A percentile compares a stretch with the other conserved stretches of the same genome.
These are phyloP conservation scores for Cystobasidium onofrii DNA, from an alignment of 768 basidiomycete genomes.

Conservation along the genomic window DNA sequence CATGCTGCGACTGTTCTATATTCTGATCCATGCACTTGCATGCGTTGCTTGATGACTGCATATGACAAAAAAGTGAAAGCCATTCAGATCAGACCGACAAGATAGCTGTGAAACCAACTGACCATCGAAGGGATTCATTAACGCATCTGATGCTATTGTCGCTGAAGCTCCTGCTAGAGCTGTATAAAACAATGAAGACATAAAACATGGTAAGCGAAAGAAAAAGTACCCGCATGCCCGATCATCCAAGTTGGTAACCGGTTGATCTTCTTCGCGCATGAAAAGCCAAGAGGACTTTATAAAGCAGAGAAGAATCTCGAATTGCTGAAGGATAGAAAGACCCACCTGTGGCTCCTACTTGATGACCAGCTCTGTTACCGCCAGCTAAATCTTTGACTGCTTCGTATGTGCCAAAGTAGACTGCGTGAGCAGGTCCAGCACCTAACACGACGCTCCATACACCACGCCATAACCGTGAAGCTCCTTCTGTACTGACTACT, in stretches of 20 bases:
- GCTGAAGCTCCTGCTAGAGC: slow-evolving; percentile 89
- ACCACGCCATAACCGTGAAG: slow-evolving; percentile 85
- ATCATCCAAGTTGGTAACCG: background rate
- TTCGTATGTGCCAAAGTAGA: slow-evolving; percentile 94
- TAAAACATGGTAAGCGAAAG: background rate
- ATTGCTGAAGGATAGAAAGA: background rate
- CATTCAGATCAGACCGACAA: background rate
- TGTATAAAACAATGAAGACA: slow-evolving; percentile 42
- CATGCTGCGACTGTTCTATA: slow-evolving; percentile 81
- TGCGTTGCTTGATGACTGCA: slow-evolving; percentile 94
- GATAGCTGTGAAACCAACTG: too few relatives aligned
- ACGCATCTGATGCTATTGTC: slow-evolving; percentile 86
- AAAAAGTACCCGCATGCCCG: slow-evolving; percentile 11
- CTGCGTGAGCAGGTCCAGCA: slow-evolving; percentile 94
- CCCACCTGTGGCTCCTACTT: slow-evolving; percentile 82
- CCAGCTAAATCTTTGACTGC: slow-evolving; percentile 86
- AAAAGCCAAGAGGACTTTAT: background rate
- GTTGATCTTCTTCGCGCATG: background rate
- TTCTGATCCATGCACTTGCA: slow-evolving; percentile 92
- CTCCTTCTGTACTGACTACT: slow-evolving; percentile 88
- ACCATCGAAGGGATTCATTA: slow-evolving; percentile 99
- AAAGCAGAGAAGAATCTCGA: too few relatives aligned
- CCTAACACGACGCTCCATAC: slow-evolving; percentile 92
- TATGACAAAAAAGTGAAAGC: background rate
- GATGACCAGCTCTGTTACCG: slow-evolving; percentile 66